phyloP scores from a whole-genome alignment of 768 basidiomycete genomes.

The Leccinum variicolor region DNA sequence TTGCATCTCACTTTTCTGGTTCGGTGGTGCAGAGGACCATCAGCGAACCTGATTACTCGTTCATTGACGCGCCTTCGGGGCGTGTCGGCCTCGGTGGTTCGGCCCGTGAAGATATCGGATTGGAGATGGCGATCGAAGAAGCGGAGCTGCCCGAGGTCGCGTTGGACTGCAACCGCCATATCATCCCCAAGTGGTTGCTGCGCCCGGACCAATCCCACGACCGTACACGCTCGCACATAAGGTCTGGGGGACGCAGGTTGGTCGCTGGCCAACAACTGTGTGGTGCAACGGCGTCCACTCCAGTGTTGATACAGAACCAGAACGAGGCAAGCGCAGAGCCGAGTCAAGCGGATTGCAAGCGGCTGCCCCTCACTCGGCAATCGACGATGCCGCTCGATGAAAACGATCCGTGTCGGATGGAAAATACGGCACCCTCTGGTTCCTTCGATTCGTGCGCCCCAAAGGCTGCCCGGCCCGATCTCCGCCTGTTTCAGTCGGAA shows the following conservation, averaged over 20 bases:
- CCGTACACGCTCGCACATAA: constrained; percentile 45
- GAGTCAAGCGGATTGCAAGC: constrained; percentile 22
- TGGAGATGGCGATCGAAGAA: constrained; percentile 52
- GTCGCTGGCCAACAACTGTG: constrained; percentile 39
- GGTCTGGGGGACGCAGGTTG: constrained; percentile 33
- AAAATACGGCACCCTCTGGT: constrained; percentile 28
- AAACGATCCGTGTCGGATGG: constrained; percentile 45
- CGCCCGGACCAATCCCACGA: constrained; percentile 46
- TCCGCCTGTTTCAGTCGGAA: constrained; percentile 43
- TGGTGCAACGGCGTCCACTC: constrained; percentile 64
- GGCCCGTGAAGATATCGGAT: constrained; percentile 31
- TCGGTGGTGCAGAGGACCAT: constrained; percentile 28
- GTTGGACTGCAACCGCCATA: constrained; percentile 91
- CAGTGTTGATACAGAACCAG: constrained; percentile 50
- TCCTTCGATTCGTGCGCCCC: constrained; percentile 9
- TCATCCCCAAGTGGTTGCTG: constrained; percentile 92
- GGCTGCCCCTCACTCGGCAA: constrained; percentile 43
- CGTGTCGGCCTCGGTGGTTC: neutral
- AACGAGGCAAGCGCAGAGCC: constrained; percentile 14
- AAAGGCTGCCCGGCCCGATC: constrained; percentile 22
- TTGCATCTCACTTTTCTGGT: constrained; percentile 20
- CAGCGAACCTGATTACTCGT: constrained; percentile 22
- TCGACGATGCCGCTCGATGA: constrained; percentile 36
- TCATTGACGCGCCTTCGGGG: constrained; percentile 1
- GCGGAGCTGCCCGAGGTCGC: constrained; percentile 94